phyloP scores from a whole-genome alignment of 2,329 filamentous ascomycete species.

The Xylaria sp. region DNA sequence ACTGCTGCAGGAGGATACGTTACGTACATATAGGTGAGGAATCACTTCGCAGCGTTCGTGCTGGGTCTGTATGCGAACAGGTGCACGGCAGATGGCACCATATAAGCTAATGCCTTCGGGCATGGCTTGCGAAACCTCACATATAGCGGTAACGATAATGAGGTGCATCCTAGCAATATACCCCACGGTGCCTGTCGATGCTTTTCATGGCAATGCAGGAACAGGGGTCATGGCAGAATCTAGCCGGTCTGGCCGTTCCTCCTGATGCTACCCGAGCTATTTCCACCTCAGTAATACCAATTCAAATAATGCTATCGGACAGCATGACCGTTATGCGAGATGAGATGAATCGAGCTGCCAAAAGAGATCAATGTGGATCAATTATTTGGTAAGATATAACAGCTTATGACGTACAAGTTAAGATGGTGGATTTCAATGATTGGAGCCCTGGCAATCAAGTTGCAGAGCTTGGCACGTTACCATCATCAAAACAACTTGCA shows the following conservation, averaged over 20 bases:
- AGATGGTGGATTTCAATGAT: constrained; percentile 5
- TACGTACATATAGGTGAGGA: constrained; percentile 25
- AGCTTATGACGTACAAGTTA: constrained; percentile 24
- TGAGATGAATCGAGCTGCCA: constrained; percentile 1
- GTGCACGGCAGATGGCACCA: constrained; percentile 24
- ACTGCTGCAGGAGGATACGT: constrained; percentile 27
- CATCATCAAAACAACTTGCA: constrained; percentile 6
- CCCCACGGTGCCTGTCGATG: constrained; percentile 19
- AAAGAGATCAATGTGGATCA: constrained; percentile 7
- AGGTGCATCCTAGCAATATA: constrained; percentile 12
- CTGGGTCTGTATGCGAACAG: constrained; percentile 22
- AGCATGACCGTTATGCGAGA: neutral
- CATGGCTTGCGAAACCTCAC: constrained; percentile 19
- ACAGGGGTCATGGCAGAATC: constrained; percentile 22
- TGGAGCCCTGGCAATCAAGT: neutral
- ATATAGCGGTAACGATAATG: constrained; percentile 6
- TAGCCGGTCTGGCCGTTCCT: constrained; percentile 18
- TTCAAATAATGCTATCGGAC: neutral
- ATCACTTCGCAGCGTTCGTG: constrained; percentile 2
- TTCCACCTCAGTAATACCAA: neutral
- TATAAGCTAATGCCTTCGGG: constrained; percentile 21
- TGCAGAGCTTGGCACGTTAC: constrained; percentile 26
- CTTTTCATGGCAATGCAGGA: constrained; percentile 22
- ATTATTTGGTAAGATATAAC: constrained; percentile 1
- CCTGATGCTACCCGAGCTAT: constrained; percentile 8